Conservation (phyloP, 805 yeast species). For the Schwanniomyces polymorphus region DNA sequence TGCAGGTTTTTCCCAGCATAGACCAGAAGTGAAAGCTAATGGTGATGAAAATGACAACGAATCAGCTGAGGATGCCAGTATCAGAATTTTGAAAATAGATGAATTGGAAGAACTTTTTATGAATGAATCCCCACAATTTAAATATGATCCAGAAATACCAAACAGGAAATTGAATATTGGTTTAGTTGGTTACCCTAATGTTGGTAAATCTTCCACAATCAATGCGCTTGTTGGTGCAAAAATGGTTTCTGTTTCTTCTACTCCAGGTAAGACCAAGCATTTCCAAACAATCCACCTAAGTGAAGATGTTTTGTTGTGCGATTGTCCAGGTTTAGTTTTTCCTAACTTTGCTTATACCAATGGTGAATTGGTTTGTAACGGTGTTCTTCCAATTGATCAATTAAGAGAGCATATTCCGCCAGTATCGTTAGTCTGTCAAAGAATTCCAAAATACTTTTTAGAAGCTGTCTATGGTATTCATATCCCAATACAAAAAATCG, state of each 20-base stretch:
- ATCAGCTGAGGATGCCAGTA: constrained; percentile 27
- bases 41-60: constrained; percentile 21
- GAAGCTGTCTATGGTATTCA: constrained; percentile 95
- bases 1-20: not conserved
- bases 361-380: constrained; percentile 95
- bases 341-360: constrained; percentile 96
- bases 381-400: constrained; percentile 98
- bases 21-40: constrained; percentile 17
- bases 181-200: constrained; percentile 93
- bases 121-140: constrained; percentile 70
- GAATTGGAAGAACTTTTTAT: constrained; percentile 82
- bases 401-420: constrained; percentile 92
- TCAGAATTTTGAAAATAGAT: constrained; percentile 74
- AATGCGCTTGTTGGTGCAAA: constrained; percentile 95
- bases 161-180: constrained; percentile 79
- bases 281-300: constrained; percentile 92
- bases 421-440: constrained; percentile 74
- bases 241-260: constrained; percentile 96
- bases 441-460: constrained; percentile 83
- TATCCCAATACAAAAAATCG: constrained; percentile 68
- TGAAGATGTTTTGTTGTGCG: constrained; percentile 83
- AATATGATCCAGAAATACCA: constrained; percentile 56
- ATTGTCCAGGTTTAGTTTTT: constrained; percentile 98
- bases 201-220: constrained; percentile 93
- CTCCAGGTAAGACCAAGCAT: constrained; percentile 99